Evolutionary conservation across 2,329 filamentous ascomycete species (phyloP).

Genomic region (Pseudocercospora pini-densiflorae): DNA sequence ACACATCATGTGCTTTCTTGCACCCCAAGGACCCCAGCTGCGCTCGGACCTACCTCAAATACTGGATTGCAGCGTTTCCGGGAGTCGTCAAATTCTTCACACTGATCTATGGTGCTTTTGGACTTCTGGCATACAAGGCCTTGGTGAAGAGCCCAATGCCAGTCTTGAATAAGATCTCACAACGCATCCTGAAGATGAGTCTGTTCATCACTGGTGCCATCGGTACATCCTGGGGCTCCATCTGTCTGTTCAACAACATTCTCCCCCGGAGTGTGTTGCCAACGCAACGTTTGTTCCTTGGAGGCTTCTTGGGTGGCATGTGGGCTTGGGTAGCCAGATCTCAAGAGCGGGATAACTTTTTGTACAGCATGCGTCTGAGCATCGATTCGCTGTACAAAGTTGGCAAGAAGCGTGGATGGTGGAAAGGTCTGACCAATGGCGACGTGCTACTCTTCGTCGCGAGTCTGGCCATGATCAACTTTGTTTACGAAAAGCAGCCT

Average conservation of each 20-base stretch:
- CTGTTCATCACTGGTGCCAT: conserved; percentile 82
- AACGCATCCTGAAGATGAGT: conserved; percentile 72
- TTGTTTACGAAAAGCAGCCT: conserved; percentile 74
- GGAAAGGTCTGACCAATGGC: conserved; percentile 79
- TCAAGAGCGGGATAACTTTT: conserved; percentile 69
- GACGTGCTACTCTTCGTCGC: conserved; percentile 84
- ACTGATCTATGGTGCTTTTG: conserved; percentile 71
- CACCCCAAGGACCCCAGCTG: conserved; percentile 90
- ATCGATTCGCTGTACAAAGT: conserved; percentile 90
- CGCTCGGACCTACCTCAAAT: conserved; percentile 81
- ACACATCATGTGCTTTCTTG: conserved; percentile 85
- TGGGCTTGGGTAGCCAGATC: conserved; percentile 79
- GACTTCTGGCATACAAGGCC: conserved; percentile 69
- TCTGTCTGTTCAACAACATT: conserved; percentile 84
- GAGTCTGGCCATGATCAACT: conserved; percentile 77
- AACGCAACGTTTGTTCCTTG: conserved; percentile 86
- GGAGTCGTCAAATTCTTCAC: conserved; percentile 77
- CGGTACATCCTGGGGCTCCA: conserved; percentile 82
- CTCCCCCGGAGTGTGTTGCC: conserved; percentile 76
- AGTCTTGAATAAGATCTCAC: conserved; percentile 68
- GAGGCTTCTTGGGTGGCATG: conserved; percentile 81
- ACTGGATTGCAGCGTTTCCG: conserved; percentile 84
- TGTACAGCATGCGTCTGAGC: conserved; percentile 78
- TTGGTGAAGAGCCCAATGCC: conserved; percentile 72
- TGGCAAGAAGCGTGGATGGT: conserved; percentile 87